Evolutionary conservation across 345 rosid species (phyloP).

Genomic region (Eucalyptus tenuipes): DNA sequence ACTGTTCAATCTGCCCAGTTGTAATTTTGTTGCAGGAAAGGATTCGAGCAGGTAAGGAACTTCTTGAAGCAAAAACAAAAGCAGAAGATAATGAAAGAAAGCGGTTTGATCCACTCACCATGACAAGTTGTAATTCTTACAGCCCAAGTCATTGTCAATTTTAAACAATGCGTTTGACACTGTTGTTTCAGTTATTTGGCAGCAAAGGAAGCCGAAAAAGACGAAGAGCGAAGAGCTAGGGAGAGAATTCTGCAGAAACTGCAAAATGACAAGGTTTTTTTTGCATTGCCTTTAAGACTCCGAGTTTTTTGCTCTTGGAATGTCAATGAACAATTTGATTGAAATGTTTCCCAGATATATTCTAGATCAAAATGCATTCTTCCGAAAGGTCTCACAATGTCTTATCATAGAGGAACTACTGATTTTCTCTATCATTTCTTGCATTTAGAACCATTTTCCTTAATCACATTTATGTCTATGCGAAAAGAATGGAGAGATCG

Average conservation of each 20-base stretch:
- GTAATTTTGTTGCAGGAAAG: conserved; percentile 40
- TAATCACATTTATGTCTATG: not conserved
- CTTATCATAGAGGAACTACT: not conserved
- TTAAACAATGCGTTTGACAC: not conserved
- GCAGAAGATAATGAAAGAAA: conserved; percentile 70
- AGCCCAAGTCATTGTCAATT: not conserved
- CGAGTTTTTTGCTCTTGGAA: not conserved
- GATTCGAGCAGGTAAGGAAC: conserved; percentile 59
- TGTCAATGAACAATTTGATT: not conserved
- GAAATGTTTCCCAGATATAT: not conserved
- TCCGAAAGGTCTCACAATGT: not conserved
- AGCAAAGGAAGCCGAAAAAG: conserved; percentile 46
- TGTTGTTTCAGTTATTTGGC: conserved; percentile 27
- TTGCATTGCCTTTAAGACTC: not conserved
- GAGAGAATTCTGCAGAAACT: conserved; percentile 49
- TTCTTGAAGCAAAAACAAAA: conserved; percentile 34
- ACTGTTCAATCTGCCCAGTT: not conserved
- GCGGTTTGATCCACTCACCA: conserved; percentile 25
- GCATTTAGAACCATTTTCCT: not conserved
- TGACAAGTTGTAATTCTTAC: not conserved
- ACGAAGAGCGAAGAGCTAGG: conserved; percentile 56
- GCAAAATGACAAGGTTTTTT: conserved; percentile 63
- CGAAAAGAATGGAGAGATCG: not conserved
- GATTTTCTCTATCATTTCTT: not conserved
- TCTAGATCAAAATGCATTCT: not conserved